Base-by-base conservation (phyloP, 768 basidiomycete genomes). In the Mycena kentingensis region DNA sequence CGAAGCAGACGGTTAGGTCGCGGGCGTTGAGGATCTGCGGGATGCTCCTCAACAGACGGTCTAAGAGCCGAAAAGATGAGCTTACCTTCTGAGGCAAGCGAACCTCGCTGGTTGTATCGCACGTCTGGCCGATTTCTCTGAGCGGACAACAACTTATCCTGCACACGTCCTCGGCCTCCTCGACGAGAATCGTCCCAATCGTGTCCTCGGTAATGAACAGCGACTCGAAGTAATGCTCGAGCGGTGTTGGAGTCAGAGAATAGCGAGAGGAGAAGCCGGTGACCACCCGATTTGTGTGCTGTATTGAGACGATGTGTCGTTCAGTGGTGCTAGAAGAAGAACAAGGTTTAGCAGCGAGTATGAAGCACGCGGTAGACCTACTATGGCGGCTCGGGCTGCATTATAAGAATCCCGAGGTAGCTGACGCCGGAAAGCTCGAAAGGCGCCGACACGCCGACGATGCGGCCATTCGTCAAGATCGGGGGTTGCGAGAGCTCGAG, bases 251-350 rank as follows among this genome's bases (percentile, higher is more conserved):
- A 18, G 46, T 12, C 11, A 51, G 19, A 12, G 41, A 44, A 31
- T 13, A 37, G 11, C 31, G 21, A 19, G 27, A 32, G 5, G 35
- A 24, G 16, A 54, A 49, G n/a, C 41, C 26, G 11, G 27, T 28
- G 7, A 39, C 46, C 31, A 51, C 52, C 21, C 49, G 18, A 7
- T 28, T 25, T 31, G 42, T 43, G 24, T 58, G 49, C 28, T 15
- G 46, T 18, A 58, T 54, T 4, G 53, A 54, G 24, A 52, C 0
- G n/a, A 58, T 26, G 26, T 54, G 35, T 39, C 49, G 46, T 21
- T 26, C 39, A 7, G 28, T 22, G 3, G 26, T n/a, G 21, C 53
- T 58, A 13, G 3, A 11, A 18, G 16, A 22, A 5, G 6, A 25
- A 26, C 24, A 4, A 11, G 18, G n/a, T 58, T n/a, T n/a, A n/a